Conservation (phyloP, 1,284 basidiomycete species). For the Moesziomyces globuligerus region DNA sequence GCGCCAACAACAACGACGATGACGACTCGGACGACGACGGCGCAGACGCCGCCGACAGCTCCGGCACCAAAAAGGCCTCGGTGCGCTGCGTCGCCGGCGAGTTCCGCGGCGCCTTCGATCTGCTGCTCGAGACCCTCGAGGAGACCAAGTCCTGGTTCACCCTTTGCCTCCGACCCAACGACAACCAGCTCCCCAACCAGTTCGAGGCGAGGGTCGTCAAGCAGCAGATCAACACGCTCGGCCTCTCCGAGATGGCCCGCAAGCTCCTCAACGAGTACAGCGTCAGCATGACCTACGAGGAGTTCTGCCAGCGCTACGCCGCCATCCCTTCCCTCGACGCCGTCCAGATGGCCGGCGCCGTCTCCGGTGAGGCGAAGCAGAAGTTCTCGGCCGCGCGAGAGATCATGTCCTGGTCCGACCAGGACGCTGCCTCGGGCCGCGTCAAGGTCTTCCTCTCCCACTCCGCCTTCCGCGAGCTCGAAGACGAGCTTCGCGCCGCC, state of each 20-base stretch:
- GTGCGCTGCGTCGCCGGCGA: constrained; percentile 81
- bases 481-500: constrained; percentile 80
- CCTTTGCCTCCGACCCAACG: constrained; percentile 92
- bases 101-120: constrained; percentile 83
- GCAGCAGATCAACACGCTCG: constrained; percentile 85
- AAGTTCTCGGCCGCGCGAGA: constrained; percentile 70
- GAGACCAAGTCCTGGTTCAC: constrained; percentile 93
- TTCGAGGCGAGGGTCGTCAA: constrained; percentile 90
- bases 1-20: constrained; percentile 73
- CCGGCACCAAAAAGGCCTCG: constrained; percentile 29
- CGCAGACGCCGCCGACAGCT: constrained; percentile 38
- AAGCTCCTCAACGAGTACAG: constrained; percentile 62
- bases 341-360: constrained; percentile 70
- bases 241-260: constrained; percentile 77
- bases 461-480: constrained; percentile 84
- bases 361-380: constrained; percentile 68
- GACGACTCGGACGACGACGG: constrained; percentile 69
- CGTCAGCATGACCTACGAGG: constrained; percentile 84
- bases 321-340: constrained; percentile 52
- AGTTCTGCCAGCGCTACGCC: constrained; percentile 79
- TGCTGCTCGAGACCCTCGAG: constrained; percentile 85
- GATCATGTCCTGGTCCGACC: constrained; percentile 76
- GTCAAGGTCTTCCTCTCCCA: constrained; percentile 89
- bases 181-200: constrained; percentile 91
- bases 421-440: constrained; percentile 81